Evolutionary conservation across 2,329 filamentous ascomycete species (phyloP), one percentile per base, ranked within the genome.

Genomic region (Colletotrichum limetticola): DNA sequence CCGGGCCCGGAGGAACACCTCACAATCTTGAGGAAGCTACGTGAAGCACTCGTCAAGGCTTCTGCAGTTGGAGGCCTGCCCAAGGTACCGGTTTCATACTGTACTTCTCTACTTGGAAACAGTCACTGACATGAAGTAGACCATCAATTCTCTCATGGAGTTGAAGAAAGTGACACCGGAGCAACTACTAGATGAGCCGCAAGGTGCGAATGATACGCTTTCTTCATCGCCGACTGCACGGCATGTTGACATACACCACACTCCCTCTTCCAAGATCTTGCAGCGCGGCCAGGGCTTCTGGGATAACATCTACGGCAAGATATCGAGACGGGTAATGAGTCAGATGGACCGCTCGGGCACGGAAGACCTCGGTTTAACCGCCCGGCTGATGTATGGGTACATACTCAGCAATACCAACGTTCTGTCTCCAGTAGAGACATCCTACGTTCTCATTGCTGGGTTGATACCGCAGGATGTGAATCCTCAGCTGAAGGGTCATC

Each of bases 391-490:
- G 75, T 89, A 89, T 75, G 85, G 85, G 6, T 84, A 87, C 72
- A 76, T 88, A 9, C 77, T 89, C 49, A 87, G 85, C 78, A 87
- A 88, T 74, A 83, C 81, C 11, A 82, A 75, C 28, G 80, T 89
- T 14, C 77, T 88, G n/a, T 83, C 79, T 12, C 76, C 82, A 4
- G 79, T 79, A 14, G 87, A 89, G 76, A 89, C 84, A 3, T 88
- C 86, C 32, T 87, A 85, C 74, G 83, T 87, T n/a, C 78, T 89
- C 63, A 83, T 89, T 55, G 85, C 87, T 4, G 86, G 83, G 5
- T 72, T 89, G 61, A 84, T 89, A 66, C 86, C 86, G 14, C 86
- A 88, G 78, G 86, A 88, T 79, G 86, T 86, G 76, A 88, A 88
- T 71, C 84, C 86, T 6, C 87, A 89, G 74, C 78, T 89, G 59